These are phyloP conservation scores for Sisymbrium irio DNA, from an alignment of 345 rosid genomes.

Conservation along the genomic window DNA sequence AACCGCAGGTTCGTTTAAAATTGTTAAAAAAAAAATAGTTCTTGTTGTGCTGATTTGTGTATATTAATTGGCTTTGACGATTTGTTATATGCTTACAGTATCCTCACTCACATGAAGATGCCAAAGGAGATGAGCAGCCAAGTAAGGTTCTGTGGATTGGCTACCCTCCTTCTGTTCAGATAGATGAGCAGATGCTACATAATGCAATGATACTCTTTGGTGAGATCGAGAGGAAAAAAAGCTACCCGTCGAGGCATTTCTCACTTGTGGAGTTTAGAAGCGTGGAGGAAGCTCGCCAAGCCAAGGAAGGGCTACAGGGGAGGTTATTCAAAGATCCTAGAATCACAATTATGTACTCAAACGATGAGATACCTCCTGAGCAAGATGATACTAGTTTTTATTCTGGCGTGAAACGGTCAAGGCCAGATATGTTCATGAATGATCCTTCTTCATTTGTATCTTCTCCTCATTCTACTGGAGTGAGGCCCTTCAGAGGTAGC, in stretches of 20 bases:
- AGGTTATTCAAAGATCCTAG: conserved; percentile 88
- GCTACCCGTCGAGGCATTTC: conserved; percentile 77
- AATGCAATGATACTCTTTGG: conserved; percentile 98
- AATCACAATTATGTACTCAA: conserved; percentile 82
- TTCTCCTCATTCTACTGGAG: conserved; percentile 32
- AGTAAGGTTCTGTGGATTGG: conserved; percentile 92
- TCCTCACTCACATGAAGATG: conserved; percentile 49
- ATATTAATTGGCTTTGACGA: conserved; percentile 1
- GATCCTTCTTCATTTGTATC: conserved; percentile 49
- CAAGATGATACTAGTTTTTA: conserved; percentile 55
- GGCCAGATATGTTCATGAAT: conserved; percentile 51
- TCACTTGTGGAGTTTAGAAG: conserved; percentile 96
- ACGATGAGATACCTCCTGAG: conserved; percentile 68
- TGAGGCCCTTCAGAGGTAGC: conserved; percentile 50
- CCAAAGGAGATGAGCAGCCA: conserved; percentile 64
- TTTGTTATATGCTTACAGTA: conserved; percentile 35
- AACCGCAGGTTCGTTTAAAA: conserved; percentile 50
- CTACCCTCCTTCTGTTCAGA: conserved; percentile 86
- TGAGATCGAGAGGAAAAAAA: conserved; percentile 86
- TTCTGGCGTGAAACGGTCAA: conserved; percentile 58
- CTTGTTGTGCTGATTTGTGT: neutral
- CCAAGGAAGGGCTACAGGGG: conserved; percentile 93
- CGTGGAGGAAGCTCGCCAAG: conserved; percentile 91
- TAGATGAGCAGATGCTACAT: conserved; percentile 94
- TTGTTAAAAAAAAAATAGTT: neutral